Base-by-base conservation (phyloP, 257 asterid species). In the Nyctanthes arbortristis region DNA sequence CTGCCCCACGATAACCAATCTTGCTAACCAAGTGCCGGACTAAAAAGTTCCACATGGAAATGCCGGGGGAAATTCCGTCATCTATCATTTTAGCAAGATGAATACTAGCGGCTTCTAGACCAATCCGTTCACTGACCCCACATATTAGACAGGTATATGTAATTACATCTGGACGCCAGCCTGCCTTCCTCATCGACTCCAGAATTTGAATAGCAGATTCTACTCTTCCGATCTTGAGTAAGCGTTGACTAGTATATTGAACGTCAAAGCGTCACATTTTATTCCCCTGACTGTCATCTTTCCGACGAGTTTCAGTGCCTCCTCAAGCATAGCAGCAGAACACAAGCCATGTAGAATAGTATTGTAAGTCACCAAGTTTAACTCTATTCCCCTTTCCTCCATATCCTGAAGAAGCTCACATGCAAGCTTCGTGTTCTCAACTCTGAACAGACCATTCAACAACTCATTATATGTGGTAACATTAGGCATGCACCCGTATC, bases 281-380 rank as follows among this genome's bases (percentile, higher is more conserved):
- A 88, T 57, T 33, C 97, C 98, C 57, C 57, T 67, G 4, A 77
- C 77, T 18, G 83, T 72, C 97, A 90, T 88, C 71, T 82, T 88
- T 32, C 92, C 96, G 12, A 93, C 61, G 30, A 87, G 75, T 67
- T 72, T 78, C 72, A 64, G 54, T 4, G 87, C 87, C 78, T 68
- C 78, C 47, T 76, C 88, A 74, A 83, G 39, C 83, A 81, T 76
- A 34, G 82, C 87, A 9, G 69, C 77, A 37, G 60, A 60, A 67
- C 82, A 84, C 66, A 89, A 40, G 39, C 98, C 89, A 10, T 81
- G 76, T 64, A 87, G 63, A 9, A 90, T 75, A 31, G 93, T 87
- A 76, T 93, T 90, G 79, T 84, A 90, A 0, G 94, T 89, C 73
- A 85, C 94, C 28, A 71, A 36, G 55, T 80, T 81, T 37, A 90